These are phyloP conservation scores for Berkeleyomyces rouxiae DNA, from an alignment of 2,329 filamentous ascomycete species.

Conservation along the genomic window DNA sequence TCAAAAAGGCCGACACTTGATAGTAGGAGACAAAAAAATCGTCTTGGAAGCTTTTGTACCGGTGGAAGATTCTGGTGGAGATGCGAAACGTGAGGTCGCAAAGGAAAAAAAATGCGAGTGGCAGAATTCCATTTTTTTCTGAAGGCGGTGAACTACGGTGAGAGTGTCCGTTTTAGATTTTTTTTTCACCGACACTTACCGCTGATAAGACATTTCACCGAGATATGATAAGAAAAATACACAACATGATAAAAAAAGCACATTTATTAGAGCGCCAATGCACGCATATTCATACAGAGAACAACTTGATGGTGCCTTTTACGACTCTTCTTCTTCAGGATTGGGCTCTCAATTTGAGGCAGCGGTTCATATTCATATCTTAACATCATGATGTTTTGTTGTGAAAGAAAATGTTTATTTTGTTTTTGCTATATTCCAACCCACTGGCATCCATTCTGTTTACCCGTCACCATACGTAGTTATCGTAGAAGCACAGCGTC, in stretches of 20 bases:
- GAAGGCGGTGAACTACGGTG: slow-evolving; percentile 10
- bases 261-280: too few species aligned
- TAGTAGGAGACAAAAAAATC: background rate
- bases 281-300: too few species aligned
- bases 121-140: slow-evolving; percentile 11
- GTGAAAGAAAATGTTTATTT: background rate
- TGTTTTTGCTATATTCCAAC: background rate
- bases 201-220: background rate
- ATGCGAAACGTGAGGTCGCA: slow-evolving; percentile 5
- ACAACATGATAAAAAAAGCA: slow-evolving; percentile 3
- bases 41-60: background rate
- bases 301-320: too few species aligned
- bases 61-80: slow-evolving; percentile 8
- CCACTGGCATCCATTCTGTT: background rate
- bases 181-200: background rate
- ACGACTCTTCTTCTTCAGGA: too few species aligned
- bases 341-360: too few species aligned
- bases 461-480: background rate
- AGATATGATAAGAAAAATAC: slow-evolving; percentile 1
- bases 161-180: background rate
- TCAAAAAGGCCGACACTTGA: background rate
- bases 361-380: too few species aligned
- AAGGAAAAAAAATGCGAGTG: slow-evolving; percentile 6
- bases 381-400: background rate
- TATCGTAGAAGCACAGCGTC: background rate